Conservation (phyloP, 192 early-diverging fungal genomes). For the Rhizophagus sp. region DNA sequence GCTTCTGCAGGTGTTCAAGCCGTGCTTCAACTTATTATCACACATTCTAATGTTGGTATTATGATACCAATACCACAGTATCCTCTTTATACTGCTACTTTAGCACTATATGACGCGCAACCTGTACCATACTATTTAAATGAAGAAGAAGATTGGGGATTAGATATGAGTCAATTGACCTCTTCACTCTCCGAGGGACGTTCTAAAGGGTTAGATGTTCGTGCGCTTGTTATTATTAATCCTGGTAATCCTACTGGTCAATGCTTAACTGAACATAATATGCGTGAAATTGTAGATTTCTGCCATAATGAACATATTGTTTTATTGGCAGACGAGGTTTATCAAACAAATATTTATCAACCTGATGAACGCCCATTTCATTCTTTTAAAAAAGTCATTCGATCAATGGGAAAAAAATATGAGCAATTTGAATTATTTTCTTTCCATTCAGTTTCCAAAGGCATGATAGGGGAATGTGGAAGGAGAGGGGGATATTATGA, state of each 20-base stretch:
- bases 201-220: slow-evolving; percentile 77
- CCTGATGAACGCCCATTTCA: slow-evolving; percentile 82
- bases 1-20: slow-evolving; percentile 94
- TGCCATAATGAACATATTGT: slow-evolving; percentile 82
- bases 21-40: slow-evolving; percentile 84
- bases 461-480: slow-evolving; percentile 98
- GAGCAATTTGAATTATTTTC: slow-evolving; percentile 85
- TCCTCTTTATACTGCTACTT: slow-evolving; percentile 93
- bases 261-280: slow-evolving; percentile 78
- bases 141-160: slow-evolving; percentile 83
- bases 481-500: slow-evolving; percentile 98
- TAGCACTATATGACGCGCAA: slow-evolving; percentile 82
- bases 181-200: slow-evolving; percentile 64
- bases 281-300: slow-evolving; percentile 88
- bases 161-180: slow-evolving; percentile 68
- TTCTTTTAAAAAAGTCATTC: slow-evolving; percentile 94
- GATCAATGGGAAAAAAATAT: slow-evolving; percentile 70
- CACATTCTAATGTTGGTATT: slow-evolving; percentile 80
- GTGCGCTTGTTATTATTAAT: slow-evolving; percentile 96
- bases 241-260: slow-evolving; percentile 99
- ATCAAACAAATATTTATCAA: slow-evolving; percentile 95
- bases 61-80: slow-evolving; percentile 99
- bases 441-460: slow-evolving; percentile 97
- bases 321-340: slow-evolving; percentile 96
- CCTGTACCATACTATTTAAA: slow-evolving; percentile 92